A percentile compares a stretch with the other conserved stretches of the same genome.
Evolutionary conservation across 2,329 filamentous ascomycete genomes (phyloP).

Genomic region (Xylariaceae sp.): DNA sequence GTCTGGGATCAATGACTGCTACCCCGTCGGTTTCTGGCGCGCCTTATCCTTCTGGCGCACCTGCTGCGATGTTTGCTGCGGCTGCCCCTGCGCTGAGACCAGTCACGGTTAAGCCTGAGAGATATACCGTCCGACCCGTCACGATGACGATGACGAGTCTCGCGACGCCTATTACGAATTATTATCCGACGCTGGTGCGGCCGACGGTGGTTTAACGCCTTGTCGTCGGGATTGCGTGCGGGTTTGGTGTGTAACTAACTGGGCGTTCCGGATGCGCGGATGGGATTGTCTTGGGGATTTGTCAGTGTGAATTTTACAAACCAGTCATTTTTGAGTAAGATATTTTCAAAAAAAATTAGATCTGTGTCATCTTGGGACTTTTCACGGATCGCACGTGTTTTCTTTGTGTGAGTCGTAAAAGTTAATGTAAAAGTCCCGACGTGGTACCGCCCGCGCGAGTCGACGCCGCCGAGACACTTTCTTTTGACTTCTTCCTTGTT

Average conservation of each 20-base stretch:
- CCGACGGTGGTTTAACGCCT: neutral
- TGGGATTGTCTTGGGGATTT: no score
- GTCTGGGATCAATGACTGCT: slow-evolving; percentile 13
- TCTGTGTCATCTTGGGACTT: neutral
- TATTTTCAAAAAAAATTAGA: no score
- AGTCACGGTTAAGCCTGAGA: neutral
- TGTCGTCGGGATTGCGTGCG: no score
- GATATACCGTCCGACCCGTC: neutral
- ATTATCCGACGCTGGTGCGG: slow-evolving; percentile 7
- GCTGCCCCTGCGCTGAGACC: neutral
- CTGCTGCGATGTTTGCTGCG: neutral
- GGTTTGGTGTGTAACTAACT: neutral
- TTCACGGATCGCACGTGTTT: neutral
- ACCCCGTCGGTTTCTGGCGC: neutral
- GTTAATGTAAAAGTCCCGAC: no score
- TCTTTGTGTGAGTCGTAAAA: neutral
- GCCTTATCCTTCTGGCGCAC: neutral
- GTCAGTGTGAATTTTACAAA: no score
- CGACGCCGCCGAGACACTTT: neutral
- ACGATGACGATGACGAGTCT: slow-evolving; percentile 21
- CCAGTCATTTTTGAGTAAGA: no score
- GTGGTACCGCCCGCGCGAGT: slow-evolving; percentile 4
- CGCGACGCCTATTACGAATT: slow-evolving; percentile 19
- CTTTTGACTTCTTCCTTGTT: neutral
- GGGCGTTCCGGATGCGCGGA: neutral